Conservation (phyloP, 257 asterid species). For the Rubia yunnanensis region DNA sequence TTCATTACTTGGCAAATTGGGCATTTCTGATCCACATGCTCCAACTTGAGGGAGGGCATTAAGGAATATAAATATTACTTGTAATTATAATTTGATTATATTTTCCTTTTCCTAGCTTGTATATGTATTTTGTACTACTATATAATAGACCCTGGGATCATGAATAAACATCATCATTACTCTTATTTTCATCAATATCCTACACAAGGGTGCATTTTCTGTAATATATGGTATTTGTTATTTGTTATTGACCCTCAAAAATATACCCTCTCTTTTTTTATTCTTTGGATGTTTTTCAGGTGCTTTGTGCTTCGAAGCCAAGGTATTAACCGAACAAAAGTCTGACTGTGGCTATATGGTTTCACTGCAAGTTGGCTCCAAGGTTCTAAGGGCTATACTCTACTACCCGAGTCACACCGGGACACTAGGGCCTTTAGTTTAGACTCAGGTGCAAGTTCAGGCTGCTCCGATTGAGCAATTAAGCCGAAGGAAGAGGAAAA, state of each 20-base stretch:
- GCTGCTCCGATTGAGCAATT: conserved; percentile 16
- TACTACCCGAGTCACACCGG: conserved; percentile 47
- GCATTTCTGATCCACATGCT: no score
- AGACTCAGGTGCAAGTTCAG: neutral
- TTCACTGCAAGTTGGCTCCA: conserved; percentile 44
- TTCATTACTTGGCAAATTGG: no score
- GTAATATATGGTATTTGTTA: no score
- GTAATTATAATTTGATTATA: no score
- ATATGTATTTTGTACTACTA: no score
- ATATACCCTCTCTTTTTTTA: no score
- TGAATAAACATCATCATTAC: no score
- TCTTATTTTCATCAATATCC: conserved; percentile 7
- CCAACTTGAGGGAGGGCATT: no score
- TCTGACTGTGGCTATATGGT: conserved; percentile 78
- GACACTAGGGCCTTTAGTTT: conserved; percentile 13
- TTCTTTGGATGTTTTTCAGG: conserved; percentile 13
- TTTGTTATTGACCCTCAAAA: no score
- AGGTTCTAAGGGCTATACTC: conserved; percentile 52
- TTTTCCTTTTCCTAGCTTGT: no score
- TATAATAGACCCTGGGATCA: no score
- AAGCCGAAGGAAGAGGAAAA: conserved; percentile 21
- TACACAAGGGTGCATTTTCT: neutral
- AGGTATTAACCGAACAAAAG: conserved; percentile 58
- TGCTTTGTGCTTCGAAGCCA: conserved; percentile 25
- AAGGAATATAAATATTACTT: no score